A percentile compares a stretch with the other conserved stretches of the same genome.
Evolutionary conservation across 495 filamentous ascomycete genomes (phyloP).

Genomic region (Podospora pseudoanserina): DNA sequence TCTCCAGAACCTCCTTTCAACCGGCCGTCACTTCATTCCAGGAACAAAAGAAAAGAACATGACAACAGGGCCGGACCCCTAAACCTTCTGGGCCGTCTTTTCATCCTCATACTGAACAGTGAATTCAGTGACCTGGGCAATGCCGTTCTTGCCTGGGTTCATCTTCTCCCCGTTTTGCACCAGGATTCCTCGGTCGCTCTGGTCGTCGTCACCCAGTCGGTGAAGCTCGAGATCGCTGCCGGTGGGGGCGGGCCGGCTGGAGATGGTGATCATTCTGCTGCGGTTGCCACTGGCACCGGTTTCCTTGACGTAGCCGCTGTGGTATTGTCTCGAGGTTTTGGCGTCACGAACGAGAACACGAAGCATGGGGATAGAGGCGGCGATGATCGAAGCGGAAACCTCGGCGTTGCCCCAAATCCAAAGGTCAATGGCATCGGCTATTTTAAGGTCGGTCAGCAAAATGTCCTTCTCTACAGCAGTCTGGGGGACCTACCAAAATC

Average conservation of each 20-base stretch:
- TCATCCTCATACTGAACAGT: constrained; percentile 11
- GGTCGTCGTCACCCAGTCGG: constrained; percentile 11
- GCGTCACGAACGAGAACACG: constrained; percentile 26
- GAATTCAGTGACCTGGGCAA: constrained; percentile 14
- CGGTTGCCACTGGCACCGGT: constrained; percentile 3
- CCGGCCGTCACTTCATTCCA: too few species aligned
- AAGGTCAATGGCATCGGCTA: constrained; percentile 15
- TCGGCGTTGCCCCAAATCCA: constrained; percentile 24
- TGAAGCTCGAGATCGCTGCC: constrained; percentile 11
- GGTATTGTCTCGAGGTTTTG: constrained; percentile 9
- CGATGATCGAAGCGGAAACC: constrained; percentile 24
- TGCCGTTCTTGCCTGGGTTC: not conserved
- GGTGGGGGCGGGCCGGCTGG: not conserved
- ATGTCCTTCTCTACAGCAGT: not conserved
- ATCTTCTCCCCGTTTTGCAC: not conserved
- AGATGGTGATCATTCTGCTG: constrained; percentile 15
- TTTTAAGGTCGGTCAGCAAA: not conserved
- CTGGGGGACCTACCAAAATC: constrained; percentile 13
- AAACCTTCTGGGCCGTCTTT: too few species aligned
- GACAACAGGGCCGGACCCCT: too few species aligned
- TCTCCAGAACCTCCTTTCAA: too few species aligned
- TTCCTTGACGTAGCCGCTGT: constrained; percentile 9
- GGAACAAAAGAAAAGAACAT: too few species aligned
- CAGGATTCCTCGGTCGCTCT: constrained; percentile 13
- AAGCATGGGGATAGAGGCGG: constrained; percentile 29